phyloP scores from a whole-genome alignment of 345 rosid species.

The Heritiera littoralis region DNA sequence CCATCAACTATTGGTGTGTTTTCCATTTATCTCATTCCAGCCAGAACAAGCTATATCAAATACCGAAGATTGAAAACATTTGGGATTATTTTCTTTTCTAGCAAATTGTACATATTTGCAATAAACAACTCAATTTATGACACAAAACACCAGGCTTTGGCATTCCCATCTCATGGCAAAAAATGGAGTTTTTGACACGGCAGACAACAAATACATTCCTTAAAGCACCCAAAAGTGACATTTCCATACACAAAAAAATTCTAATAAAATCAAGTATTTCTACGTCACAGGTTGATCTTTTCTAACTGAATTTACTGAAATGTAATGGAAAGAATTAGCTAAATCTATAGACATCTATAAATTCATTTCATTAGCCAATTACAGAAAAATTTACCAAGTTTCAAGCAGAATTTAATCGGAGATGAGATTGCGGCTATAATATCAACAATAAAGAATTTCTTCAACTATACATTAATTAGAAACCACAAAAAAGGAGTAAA shows the following conservation, averaged over 20 bases:
- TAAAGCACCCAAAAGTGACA: background rate
- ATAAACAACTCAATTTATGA: background rate
- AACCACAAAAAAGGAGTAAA: background rate
- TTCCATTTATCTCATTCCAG: conserved; percentile 1
- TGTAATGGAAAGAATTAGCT: background rate
- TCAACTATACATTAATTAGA: background rate
- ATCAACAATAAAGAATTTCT: background rate
- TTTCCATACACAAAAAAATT: background rate
- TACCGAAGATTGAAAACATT: background rate
- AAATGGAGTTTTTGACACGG: background rate
- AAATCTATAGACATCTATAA: background rate
- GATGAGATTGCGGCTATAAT: background rate
- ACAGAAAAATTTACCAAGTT: background rate
- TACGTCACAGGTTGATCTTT: background rate
- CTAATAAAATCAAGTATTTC: background rate
- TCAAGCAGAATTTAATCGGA: background rate
- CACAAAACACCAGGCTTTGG: background rate
- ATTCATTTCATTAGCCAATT: background rate
- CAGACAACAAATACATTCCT: background rate
- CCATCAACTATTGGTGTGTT: background rate
- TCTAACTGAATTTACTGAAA: background rate
- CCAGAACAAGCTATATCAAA: background rate
- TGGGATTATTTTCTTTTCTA: background rate
- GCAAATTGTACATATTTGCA: background rate
- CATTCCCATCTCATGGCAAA: background rate